Evolutionary conservation across 495 filamentous ascomycete species (phyloP), one percentile per base, ranked within the genome.

Genomic region (Chaetomium fimeti): DNA sequence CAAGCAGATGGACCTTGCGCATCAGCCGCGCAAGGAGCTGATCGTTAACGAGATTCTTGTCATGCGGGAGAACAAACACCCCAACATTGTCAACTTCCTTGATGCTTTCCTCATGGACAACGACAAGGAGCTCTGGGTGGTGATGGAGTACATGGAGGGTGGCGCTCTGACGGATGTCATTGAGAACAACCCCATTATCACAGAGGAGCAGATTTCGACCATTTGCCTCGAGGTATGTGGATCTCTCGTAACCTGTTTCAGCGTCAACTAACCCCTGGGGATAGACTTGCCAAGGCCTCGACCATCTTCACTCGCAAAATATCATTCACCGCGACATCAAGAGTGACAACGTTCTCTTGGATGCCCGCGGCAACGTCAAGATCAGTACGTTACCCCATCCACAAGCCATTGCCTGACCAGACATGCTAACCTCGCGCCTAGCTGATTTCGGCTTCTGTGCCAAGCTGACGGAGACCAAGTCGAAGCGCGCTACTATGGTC

Each of bases 121-220:
- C 70, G 91, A 89, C 74, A 85, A 88, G 64, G 95, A 98, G 74
- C 83, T 98, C 29, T 98, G 94, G 94, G 92, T 98, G 24, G 94
- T 98, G 38, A 97, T 98, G 95, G 94, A 98, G 77, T 98, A 94
- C 71, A 98, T 98, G 95, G 94, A 98, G 76, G 94, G 94, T 65
- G 94, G 94, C 74, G 92, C 94, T 54, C 78, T 98, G 72, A 98
- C 95, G 0, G 95, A 98, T 82, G 92, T 98, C 58, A 98, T 98
- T 77, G 95, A 97, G 73, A 97, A 97, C 76, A 98, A 98, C 76
- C 84, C 84, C 13, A 80, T 84, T 57, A 96, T 98, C 69, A 88
- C 88, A 28, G 94, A 98, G 76, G 90, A 96, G 73, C 94, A 98
- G 73, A 98, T 98, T 71, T 92, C 94, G 5, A 96, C 94, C 12